Conservation (phyloP, 2,329 filamentous ascomycete species). For the Talaromyces sp. region DNA sequence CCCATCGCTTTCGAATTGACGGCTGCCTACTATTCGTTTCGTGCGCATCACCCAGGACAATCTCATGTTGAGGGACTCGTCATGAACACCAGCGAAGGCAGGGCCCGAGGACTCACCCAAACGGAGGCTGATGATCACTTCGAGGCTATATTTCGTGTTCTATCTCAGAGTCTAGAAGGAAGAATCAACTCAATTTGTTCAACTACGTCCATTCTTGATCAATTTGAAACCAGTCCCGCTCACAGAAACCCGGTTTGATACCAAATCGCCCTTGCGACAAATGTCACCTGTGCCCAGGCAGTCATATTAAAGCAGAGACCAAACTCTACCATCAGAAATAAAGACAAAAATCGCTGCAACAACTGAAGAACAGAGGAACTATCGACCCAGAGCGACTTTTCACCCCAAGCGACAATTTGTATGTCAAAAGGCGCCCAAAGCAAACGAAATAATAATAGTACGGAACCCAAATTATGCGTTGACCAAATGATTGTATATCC, state of each 20-base stretch:
- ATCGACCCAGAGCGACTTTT: background rate
- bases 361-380: background rate
- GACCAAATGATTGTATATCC: slow-evolving; percentile 1
- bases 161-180: background rate
- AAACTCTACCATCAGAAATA: background rate
- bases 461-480: background rate
- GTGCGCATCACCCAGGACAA: background rate
- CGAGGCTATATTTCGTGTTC: background rate
- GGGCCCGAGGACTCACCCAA: background rate
- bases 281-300: background rate
- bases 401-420: slow-evolving; percentile 6
- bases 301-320: background rate
- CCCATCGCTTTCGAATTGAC: background rate
- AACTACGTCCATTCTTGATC: slow-evolving; percentile 6
- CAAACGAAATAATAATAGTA: background rate
- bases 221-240: background rate
- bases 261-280: slow-evolving; percentile 3
- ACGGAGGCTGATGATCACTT: background rate
- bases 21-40: background rate
- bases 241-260: background rate
- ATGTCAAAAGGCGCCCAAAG: background rate
- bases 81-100: background rate
- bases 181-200: background rate
- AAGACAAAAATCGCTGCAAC: slow-evolving; percentile 1
- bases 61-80: background rate